Evolutionary conservation across 2,329 filamentous ascomycete species (phyloP).

Genomic region (Ceratocystis eucalypticola): DNA sequence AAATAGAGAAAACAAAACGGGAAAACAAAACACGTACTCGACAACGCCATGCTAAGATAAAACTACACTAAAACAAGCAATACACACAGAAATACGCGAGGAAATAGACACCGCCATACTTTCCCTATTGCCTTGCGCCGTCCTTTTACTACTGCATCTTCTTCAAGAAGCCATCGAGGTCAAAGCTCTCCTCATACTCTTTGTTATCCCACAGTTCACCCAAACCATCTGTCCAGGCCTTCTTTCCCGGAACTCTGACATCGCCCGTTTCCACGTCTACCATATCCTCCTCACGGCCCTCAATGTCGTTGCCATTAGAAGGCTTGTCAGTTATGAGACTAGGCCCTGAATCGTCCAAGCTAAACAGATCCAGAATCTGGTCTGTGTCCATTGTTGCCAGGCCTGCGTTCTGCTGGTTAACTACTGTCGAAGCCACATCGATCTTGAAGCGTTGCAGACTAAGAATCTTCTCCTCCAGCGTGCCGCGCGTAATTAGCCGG

Average conservation of each 20-base stretch:
- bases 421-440: conserved; percentile 92
- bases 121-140: neutral
- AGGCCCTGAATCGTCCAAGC: conserved; percentile 64
- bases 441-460: conserved; percentile 99
- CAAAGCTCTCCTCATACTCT: conserved; percentile 97
- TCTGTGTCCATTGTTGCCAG: conserved; percentile 95
- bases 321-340: conserved; percentile 44
- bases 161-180: conserved; percentile 87
- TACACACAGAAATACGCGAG: neutral
- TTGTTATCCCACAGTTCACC: conserved; percentile 95
- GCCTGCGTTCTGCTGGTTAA: conserved; percentile 97
- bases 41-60: conserved; percentile 12
- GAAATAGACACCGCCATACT: neutral
- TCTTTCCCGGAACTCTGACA: conserved; percentile 92
- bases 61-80: conserved; percentile 8
- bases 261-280: conserved; percentile 87
- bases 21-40: neutral
- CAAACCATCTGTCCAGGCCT: conserved; percentile 85
- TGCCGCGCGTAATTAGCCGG: conserved; percentile 86
- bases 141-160: conserved; percentile 61
- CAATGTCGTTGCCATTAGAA: conserved; percentile 30
- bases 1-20: neutral
- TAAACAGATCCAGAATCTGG: conserved; percentile 94
- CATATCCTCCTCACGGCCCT: conserved; percentile 67
- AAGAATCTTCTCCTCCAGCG: conserved; percentile 95